Conservation (phyloP, 768 basidiomycete species). For the Gymnopilus dilepis region DNA sequence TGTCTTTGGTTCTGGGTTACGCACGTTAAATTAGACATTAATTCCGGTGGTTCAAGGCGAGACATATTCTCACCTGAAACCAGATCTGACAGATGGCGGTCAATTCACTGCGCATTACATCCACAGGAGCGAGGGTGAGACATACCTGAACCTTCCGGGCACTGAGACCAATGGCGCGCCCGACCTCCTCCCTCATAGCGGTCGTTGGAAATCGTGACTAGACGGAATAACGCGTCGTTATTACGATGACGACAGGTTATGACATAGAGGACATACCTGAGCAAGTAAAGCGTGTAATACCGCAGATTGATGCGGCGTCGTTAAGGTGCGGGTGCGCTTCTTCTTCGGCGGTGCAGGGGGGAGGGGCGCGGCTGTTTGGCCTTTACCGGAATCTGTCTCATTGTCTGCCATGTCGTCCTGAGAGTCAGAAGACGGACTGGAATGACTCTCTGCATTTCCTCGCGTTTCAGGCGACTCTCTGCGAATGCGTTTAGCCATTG, state of each 20-base stretch:
- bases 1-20: conserved; percentile 79
- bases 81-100: conserved; percentile 63
- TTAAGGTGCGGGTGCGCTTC: conserved; percentile 82
- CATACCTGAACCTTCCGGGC: conserved; percentile 89
- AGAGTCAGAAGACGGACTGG: conserved; percentile 54
- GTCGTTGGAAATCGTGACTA: conserved; percentile 92
- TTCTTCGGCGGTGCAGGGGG: conserved; percentile 65
- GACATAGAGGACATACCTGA: conserved; percentile 57
- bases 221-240: conserved; percentile 12
- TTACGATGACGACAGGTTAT: not conserved
- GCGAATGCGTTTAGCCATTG: conserved; percentile 51
- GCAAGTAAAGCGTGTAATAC: conserved; percentile 88
- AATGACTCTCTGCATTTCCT: conserved; percentile 32
- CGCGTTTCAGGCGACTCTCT: conserved; percentile 37
- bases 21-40: conserved; percentile 28
- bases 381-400: conserved; percentile 54
- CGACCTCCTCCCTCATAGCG: conserved; percentile 86
- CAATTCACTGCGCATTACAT: conserved; percentile 24
- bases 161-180: conserved; percentile 85
- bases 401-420: conserved; percentile 65
- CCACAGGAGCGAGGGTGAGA: conserved; percentile 20
- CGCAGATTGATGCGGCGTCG: conserved; percentile 87
- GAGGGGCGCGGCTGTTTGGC: conserved; percentile 44
- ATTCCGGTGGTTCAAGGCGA: conserved; percentile 9
- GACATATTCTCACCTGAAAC: conserved; percentile 71